Percentiles rank a stretch among this genome's conserved stretches.
phyloP scores from a whole-genome alignment of 208 protist genomes.

The Endotrypanum monterogeii region DNA sequence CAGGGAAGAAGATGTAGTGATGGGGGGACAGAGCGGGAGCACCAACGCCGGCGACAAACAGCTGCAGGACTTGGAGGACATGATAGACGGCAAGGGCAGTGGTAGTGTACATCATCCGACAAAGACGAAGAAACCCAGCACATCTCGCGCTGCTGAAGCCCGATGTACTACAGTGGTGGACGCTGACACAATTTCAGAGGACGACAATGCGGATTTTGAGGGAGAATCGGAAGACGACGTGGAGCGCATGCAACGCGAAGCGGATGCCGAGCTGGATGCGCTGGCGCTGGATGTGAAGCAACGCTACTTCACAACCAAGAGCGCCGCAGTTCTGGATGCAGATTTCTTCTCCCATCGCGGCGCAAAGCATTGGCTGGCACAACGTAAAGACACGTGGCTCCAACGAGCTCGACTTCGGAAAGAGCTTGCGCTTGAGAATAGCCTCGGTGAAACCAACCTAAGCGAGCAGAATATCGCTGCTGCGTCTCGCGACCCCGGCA shows the following conservation, averaged over 20 bases:
- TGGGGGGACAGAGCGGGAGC: neutral
- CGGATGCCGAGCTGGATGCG: conserved; percentile 48
- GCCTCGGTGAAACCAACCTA: conserved; percentile 8
- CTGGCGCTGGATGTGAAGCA: conserved; percentile 43
- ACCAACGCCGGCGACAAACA: neutral
- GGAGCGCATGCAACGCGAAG: conserved; percentile 49
- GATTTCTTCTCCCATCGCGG: conserved; percentile 68
- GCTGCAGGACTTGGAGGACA: conserved; percentile 66
- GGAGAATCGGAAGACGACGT: conserved; percentile 54
- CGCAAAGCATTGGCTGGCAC: conserved; percentile 49
- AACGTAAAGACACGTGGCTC: conserved; percentile 62
- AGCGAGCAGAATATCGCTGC: neutral
- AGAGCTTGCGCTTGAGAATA: conserved; percentile 53
- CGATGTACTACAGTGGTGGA: neutral
- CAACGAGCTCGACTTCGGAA: conserved; percentile 78
- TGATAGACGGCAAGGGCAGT: conserved; percentile 17
- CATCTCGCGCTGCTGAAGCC: neutral
- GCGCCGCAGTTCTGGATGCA: conserved; percentile 53
- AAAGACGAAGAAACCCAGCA: neutral
- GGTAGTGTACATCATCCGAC: neutral
- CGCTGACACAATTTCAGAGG: conserved; percentile 36
- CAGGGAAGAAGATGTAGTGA: neutral
- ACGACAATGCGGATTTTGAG: conserved; percentile 27
- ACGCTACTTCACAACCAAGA: conserved; percentile 76
- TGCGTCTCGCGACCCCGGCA: neutral